Evolutionary conservation across 2,329 filamentous ascomycete species (phyloP).

Genomic region (Ceratocystis albifundus): DNA sequence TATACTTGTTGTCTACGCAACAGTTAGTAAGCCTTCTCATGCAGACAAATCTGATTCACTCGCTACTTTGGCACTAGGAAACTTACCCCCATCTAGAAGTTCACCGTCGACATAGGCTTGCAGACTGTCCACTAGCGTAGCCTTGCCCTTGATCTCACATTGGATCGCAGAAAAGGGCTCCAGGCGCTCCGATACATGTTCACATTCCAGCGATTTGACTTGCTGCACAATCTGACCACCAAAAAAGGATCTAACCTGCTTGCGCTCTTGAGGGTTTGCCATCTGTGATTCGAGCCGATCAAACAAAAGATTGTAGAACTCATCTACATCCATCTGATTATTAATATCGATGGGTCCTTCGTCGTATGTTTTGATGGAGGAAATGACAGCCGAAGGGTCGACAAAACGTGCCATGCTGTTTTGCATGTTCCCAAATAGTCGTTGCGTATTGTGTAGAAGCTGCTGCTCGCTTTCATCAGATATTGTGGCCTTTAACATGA

Average conservation of each 20-base stretch:
- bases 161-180: slow-evolving; percentile 93
- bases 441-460: slow-evolving; percentile 66
- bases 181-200: slow-evolving; percentile 79
- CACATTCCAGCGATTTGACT: slow-evolving; percentile 87
- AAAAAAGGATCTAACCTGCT: slow-evolving; percentile 68
- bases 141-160: slow-evolving; percentile 91
- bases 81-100: slow-evolving; percentile 75
- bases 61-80: too few relatives aligned
- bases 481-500: slow-evolving; percentile 59
- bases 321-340: slow-evolving; percentile 94
- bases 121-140: slow-evolving; percentile 70
- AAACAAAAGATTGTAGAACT: slow-evolving; percentile 91
- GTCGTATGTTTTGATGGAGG: slow-evolving; percentile 70
- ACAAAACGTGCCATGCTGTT: slow-evolving; percentile 62
- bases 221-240: slow-evolving; percentile 88
- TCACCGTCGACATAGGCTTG: slow-evolving; percentile 94
- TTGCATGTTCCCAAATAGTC: slow-evolving; percentile 76
- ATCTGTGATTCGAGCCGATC: slow-evolving; percentile 84
- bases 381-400: slow-evolving; percentile 61
- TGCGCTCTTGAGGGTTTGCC: slow-evolving; percentile 53
- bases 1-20: slow-evolving; percentile 80
- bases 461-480: slow-evolving; percentile 48
- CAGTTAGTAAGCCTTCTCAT: slow-evolving; percentile 25
- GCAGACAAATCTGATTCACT: background rate
- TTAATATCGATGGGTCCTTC: slow-evolving; percentile 72